A percentile compares a stretch with the other conserved stretches of the same genome.
Conservation (phyloP, 2,329 filamentous ascomycete species). For the Trichoderma pleuroti region DNA sequence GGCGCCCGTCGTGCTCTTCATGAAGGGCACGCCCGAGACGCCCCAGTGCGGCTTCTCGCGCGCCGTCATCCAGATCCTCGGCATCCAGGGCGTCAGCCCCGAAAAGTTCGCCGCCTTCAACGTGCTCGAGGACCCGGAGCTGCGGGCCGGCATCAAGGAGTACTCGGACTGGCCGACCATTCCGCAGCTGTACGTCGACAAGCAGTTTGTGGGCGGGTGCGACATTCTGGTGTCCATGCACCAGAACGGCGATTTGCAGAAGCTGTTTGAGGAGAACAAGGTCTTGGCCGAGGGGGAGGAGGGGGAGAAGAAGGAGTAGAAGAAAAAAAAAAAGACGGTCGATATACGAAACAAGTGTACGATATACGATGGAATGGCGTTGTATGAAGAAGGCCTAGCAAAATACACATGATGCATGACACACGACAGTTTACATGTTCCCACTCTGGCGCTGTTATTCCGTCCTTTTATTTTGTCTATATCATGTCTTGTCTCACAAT, state of each 20-base stretch:
- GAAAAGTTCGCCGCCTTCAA: slow-evolving; percentile 98
- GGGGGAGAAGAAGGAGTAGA: slow-evolving; percentile 36
- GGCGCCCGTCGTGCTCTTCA: slow-evolving; percentile 93
- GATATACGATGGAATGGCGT: slow-evolving; percentile 10
- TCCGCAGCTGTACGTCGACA: slow-evolving; percentile 90
- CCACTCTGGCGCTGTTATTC: neutral
- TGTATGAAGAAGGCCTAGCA: neutral
- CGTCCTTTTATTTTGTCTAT: neutral
- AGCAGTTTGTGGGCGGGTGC: slow-evolving; percentile 96
- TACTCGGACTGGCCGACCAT: slow-evolving; percentile 99
- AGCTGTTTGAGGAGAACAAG: slow-evolving; percentile 86
- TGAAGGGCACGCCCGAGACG: slow-evolving; percentile 97
- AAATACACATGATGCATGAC: neutral
- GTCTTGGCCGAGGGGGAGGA: slow-evolving; percentile 65
- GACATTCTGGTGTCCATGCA: slow-evolving; percentile 98
- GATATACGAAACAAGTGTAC: neutral
- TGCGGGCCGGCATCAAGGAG: slow-evolving; percentile 93
- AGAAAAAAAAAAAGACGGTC: neutral
- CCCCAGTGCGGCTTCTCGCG: slow-evolving; percentile 97
- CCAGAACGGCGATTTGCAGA: slow-evolving; percentile 88
- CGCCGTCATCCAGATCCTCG: slow-evolving; percentile 90
- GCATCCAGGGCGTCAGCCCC: slow-evolving; percentile 91
- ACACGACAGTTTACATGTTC: neutral
- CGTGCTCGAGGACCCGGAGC: slow-evolving; percentile 84
- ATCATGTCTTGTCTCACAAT: slow-evolving; percentile 25